Evolutionary conservation across 768 basidiomycete species (phyloP).

Genomic region (Lentinula aciculospora): DNA sequence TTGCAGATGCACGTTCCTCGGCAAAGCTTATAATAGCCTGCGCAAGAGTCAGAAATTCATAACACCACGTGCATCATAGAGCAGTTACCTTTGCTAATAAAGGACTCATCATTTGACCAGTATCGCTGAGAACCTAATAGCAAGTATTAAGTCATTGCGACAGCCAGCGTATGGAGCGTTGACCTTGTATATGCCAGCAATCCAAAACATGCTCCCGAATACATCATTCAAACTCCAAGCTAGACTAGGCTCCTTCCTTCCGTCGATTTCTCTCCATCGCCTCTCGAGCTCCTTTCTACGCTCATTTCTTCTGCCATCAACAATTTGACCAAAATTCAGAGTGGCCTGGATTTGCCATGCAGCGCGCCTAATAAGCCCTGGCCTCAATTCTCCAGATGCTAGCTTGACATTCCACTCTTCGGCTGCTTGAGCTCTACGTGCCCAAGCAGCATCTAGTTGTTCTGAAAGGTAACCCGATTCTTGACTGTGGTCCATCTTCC

Average conservation of each 20-base stretch:
- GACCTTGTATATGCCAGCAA: constrained; percentile 55
- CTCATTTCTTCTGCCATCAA: constrained; percentile 19
- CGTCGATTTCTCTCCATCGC: constrained; percentile 40
- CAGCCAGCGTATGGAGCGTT: background rate
- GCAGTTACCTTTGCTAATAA: constrained; percentile 47
- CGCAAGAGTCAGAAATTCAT: background rate
- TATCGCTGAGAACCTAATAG: constrained; percentile 54
- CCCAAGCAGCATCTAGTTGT: constrained; percentile 53
- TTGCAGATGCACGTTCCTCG: constrained; percentile 38
- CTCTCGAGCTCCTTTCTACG: constrained; percentile 26
- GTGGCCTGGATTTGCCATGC: constrained; percentile 34
- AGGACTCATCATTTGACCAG: constrained; percentile 56
- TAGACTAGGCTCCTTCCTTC: constrained; percentile 43
- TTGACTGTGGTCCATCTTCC: constrained; percentile 52
- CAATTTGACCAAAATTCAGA: constrained; percentile 5
- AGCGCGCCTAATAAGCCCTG: constrained; percentile 30
- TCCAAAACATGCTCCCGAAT: constrained; percentile 56
- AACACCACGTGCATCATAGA: background rate
- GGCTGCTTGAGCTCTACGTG: constrained; percentile 38
- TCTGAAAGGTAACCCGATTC: constrained; percentile 45
- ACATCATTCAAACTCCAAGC: constrained; percentile 59
- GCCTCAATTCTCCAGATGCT: constrained; percentile 34
- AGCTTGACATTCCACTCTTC: constrained; percentile 51
- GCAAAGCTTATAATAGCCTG: constrained; percentile 59
- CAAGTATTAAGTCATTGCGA: background rate